phyloP scores from a whole-genome alignment of 2,329 filamentous ascomycete genomes.

The Colletotrichum falcatum region DNA sequence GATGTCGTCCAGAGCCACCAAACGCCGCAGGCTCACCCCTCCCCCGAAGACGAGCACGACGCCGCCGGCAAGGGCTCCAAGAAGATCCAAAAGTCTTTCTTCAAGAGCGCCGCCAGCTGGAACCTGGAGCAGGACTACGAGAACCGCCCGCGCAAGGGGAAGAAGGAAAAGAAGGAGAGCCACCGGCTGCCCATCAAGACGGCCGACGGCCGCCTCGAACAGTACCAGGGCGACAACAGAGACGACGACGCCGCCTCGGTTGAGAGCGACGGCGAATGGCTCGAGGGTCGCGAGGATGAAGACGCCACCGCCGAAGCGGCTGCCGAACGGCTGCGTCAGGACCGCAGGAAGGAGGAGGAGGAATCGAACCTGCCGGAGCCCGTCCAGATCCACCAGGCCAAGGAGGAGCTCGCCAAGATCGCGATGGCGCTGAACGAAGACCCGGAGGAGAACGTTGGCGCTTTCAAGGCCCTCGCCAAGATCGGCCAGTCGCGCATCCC shows the following conservation, averaged over 20 bases:
- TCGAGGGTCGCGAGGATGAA: slow-evolving; percentile 70
- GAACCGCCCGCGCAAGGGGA: slow-evolving; percentile 78
- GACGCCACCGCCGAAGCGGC: slow-evolving; percentile 62
- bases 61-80: slow-evolving; percentile 46
- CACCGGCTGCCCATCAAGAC: slow-evolving; percentile 89
- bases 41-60: slow-evolving; percentile 59
- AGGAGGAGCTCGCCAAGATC: slow-evolving; percentile 90
- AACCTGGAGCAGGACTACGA: slow-evolving; percentile 95
- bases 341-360: slow-evolving; percentile 53
- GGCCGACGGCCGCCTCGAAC: slow-evolving; percentile 77
- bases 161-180: slow-evolving; percentile 77
- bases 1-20: slow-evolving; percentile 64
- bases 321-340: slow-evolving; percentile 54
- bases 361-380: slow-evolving; percentile 77
- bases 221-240: slow-evolving; percentile 66
- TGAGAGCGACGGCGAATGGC: slow-evolving; percentile 72
- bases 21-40: slow-evolving; percentile 70
- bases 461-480: slow-evolving; percentile 81
- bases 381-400: slow-evolving; percentile 86
- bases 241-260: slow-evolving; percentile 70
- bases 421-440: slow-evolving; percentile 88
- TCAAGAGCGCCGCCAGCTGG: slow-evolving; percentile 84
- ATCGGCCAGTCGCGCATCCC: slow-evolving; percentile 77
- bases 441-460: slow-evolving; percentile 87
- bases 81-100: slow-evolving; percentile 72